Conservation (phyloP, 2,329 filamentous ascomycete genomes). For the Diaporthe aspalathi region DNA sequence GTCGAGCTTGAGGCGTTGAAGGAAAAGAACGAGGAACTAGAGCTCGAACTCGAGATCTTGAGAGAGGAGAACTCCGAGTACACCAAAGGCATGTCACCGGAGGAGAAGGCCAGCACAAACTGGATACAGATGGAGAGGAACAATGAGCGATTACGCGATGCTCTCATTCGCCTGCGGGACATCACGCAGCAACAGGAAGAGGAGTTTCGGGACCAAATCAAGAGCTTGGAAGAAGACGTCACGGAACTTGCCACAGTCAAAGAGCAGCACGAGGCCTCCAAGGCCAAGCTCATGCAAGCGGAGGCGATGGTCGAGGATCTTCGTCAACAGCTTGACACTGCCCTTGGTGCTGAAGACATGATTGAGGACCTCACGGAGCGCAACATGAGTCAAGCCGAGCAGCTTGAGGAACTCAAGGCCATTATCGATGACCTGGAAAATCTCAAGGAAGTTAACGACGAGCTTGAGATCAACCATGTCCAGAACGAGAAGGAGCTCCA, state of each 20-base stretch:
- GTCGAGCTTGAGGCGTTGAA: conserved; percentile 83
- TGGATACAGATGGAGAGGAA: conserved; percentile 93
- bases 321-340: conserved; percentile 89
- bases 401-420: conserved; percentile 83
- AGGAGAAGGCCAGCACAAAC: conserved; percentile 86
- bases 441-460: conserved; percentile 92
- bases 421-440: conserved; percentile 89
- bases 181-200: conserved; percentile 87
- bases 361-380: conserved; percentile 91
- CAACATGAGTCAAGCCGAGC: conserved; percentile 84
- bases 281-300: conserved; percentile 77
- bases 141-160: conserved; percentile 88
- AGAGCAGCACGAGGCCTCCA: conserved; percentile 75
- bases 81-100: conserved; percentile 84
- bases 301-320: conserved; percentile 86
- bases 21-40: conserved; percentile 82
- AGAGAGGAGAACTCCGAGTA: conserved; percentile 89
- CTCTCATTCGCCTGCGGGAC: conserved; percentile 85
- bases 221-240: conserved; percentile 77
- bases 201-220: conserved; percentile 80
- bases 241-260: conserved; percentile 75
- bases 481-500: conserved; percentile 95
- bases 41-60: conserved; percentile 88
- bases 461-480: conserved; percentile 91
- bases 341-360: conserved; percentile 90